phyloP scores from a whole-genome alignment of 345 rosid genomes.

The Acer campestre region DNA sequence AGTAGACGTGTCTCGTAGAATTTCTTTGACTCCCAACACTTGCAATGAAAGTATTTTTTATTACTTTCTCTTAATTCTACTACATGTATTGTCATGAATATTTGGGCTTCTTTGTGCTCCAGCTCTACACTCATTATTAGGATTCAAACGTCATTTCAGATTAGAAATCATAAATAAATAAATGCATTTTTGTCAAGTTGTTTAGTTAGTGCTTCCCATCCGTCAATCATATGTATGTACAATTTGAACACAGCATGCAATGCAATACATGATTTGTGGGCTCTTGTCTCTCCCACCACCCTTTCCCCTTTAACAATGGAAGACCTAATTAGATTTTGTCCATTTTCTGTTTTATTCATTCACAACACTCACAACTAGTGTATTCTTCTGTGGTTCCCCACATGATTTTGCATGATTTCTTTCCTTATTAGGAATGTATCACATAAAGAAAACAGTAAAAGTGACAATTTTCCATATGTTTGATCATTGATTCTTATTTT shows the following conservation, averaged over 20 bases:
- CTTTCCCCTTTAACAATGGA: conserved; percentile 24
- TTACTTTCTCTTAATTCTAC: not conserved
- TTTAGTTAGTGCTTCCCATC: conserved; percentile 30
- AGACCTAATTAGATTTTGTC: conserved; percentile 21
- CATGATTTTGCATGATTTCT: conserved; percentile 25
- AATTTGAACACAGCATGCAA: conserved; percentile 15
- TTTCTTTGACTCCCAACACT: no score
- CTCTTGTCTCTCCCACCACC: conserved; percentile 28
- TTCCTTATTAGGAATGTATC: conserved; percentile 26
- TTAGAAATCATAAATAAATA: conserved; percentile 2
- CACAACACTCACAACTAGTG: not conserved
- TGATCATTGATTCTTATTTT: no score
- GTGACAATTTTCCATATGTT: conserved; percentile 15
- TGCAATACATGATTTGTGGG: conserved; percentile 28
- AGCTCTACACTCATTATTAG: conserved; percentile 5
- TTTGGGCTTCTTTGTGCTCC: conserved; percentile 12
- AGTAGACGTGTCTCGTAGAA: no score
- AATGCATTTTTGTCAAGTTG: conserved; percentile 19
- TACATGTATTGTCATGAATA: conserved; percentile 17
- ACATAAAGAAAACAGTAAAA: conserved; percentile 21
- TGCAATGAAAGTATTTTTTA: no score
- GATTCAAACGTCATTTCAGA: conserved; percentile 24
- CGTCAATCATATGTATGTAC: not conserved
- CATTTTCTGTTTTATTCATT: conserved; percentile 21
- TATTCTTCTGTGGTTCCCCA: conserved; percentile 13